These are phyloP conservation scores for Wallacemonas sp. DNA, from an alignment of 208 protist species.

Conservation along the genomic window DNA sequence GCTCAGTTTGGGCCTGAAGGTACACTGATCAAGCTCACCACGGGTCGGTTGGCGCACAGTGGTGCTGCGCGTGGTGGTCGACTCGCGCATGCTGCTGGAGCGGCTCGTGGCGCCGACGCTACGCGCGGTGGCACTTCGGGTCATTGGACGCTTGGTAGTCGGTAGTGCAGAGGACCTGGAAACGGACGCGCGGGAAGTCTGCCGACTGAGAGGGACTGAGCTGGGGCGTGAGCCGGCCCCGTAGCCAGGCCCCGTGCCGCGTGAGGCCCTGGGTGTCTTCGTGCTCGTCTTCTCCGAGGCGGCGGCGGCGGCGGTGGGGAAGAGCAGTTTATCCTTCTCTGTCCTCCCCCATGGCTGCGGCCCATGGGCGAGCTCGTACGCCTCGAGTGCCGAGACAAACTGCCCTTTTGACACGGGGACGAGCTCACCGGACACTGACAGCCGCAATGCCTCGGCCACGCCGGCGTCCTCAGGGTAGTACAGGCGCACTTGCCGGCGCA, in stretches of 20 bases:
- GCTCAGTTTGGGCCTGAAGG: conserved; percentile 32
- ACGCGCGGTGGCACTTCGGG: not conserved
- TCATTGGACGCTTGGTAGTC: too few relatives aligned
- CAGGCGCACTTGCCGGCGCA: conserved; percentile 42
- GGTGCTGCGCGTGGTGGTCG: not conserved
- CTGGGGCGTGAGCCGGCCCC: not conserved
- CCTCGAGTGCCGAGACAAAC: conserved; percentile 60
- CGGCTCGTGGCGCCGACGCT: not conserved
- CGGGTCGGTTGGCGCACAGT: not conserved
- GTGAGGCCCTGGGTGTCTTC: not conserved
- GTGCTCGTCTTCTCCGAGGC: not conserved
- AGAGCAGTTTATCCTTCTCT: conserved; percentile 21
- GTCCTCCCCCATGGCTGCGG: conserved; percentile 54
- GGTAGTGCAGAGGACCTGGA: not conserved
- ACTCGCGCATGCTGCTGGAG: not conserved
- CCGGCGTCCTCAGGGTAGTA: conserved; percentile 61
- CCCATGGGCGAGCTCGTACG: conserved; percentile 44
- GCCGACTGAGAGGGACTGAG: not conserved
- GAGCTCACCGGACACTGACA: conserved; percentile 1
- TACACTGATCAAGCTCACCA: conserved; percentile 17
- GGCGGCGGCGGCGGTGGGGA: conserved; percentile 1
- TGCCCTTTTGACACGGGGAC: conserved; percentile 28
- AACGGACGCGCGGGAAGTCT: not conserved
- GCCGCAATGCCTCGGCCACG: conserved; percentile 46
- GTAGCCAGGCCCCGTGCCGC: not conserved